Base-by-base conservation (phyloP, 2,329 filamentous ascomycete species). In the Mollisia scopiformis region DNA sequence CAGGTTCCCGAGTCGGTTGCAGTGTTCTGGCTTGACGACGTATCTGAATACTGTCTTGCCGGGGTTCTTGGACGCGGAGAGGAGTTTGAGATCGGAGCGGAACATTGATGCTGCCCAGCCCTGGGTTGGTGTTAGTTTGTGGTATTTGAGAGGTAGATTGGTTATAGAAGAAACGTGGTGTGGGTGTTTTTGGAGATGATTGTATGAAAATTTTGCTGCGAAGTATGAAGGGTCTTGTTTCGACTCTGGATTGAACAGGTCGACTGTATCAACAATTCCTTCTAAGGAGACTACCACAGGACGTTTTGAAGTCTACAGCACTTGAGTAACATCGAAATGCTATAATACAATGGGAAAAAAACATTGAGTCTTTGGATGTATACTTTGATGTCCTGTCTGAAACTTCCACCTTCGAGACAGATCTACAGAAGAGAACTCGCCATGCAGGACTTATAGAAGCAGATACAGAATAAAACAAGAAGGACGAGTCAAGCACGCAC, bases 1-100 rank as follows among this genome's bases (percentile, higher is more conserved):
- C 57, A 89, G 75, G 74, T 82, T 88, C 27, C 74, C 73, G 14
- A 81, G 60, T 6, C 78, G 74, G 73, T 88, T 88, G 73, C 78
- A 80, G 75, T 88, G 82, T 3, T 75, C 66, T 0, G 75, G 73
- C 58, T 81, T 78, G 27, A 85, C 80, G 2, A 76, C 81, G 72
- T 81, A 83, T 61, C 75, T 68, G 71, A 85, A 74, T 28, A 67
- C 50, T 6, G 61, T 60, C 10, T 49, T 62, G 5, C 53, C 58
- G 5, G 71, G 69, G 4, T 60, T 61, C 6, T 64, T 47, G 7
- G 69, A 66, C 8, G 69, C 71, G 19, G 67, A 68, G 56, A 68
- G 30, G 41, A 71, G 62, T 21, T 60, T 54, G 27, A 72, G 46
- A 41, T 66, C 55, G 11, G 62, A 43, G 3, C 54, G 52, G 50